Conservation (phyloP, 1,284 basidiomycete genomes). For the Marasmius oreades region DNA sequence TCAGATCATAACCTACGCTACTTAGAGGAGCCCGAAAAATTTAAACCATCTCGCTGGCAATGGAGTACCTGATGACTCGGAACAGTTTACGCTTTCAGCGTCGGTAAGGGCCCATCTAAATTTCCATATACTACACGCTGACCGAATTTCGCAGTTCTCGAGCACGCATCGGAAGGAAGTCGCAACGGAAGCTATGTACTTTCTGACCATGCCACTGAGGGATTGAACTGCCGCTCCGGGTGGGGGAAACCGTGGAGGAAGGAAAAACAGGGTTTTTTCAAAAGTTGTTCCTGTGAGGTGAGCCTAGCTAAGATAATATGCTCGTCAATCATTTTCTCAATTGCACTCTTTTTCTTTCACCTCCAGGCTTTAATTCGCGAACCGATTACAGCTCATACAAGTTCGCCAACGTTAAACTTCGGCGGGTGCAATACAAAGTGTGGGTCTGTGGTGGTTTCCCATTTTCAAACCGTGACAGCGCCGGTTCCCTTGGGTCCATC, state of each 20-base stretch:
- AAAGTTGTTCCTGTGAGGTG: conserved; percentile 13
- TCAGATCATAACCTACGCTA: conserved; percentile 23
- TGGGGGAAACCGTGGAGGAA: conserved; percentile 9
- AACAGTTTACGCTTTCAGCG: conserved; percentile 13
- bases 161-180: conserved; percentile 23
- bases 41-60: conserved; percentile 30
- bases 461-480: no score
- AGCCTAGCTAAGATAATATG: no score
- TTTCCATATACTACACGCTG: conserved; percentile 1
- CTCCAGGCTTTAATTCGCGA: no score
- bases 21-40: conserved; percentile 26
- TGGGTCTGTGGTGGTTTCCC: no score
- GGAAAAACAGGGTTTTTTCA: conserved; percentile 12
- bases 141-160: conserved; percentile 1
- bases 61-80: conserved; percentile 16
- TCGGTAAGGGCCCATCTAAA: no score
- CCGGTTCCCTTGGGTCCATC: no score
- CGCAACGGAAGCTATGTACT: conserved; percentile 24
- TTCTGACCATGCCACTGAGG: conserved; percentile 24
- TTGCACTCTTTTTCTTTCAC: no score
- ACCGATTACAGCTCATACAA: no score
- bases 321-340: no score
- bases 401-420: no score
- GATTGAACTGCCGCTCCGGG: conserved; percentile 17
- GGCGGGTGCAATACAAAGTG: no score